Conservation (phyloP, 140 eudicot genomes). For the Ambrosia hybrid region DNA sequence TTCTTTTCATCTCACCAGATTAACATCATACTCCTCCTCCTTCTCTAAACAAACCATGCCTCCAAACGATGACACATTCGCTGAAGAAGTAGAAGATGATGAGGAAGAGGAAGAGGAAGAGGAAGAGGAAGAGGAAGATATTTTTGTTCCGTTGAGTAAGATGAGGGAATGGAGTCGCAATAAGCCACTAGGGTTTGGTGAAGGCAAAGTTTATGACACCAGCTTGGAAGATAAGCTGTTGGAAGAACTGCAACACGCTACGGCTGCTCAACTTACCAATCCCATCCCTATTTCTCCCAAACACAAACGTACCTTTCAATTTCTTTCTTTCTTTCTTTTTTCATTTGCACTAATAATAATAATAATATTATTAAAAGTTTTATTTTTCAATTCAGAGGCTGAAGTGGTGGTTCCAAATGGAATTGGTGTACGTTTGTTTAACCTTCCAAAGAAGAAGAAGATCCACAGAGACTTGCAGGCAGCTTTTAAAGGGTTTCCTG, state of each 20-base stretch:
- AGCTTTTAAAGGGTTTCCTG: conserved; percentile 75
- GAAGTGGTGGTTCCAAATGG: conserved; percentile 40
- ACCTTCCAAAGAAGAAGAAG: conserved; percentile 93
- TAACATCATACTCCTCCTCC: too few species aligned
- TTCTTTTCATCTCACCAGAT: too few species aligned
- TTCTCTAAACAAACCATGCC: too few species aligned
- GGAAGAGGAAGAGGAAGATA: conserved; percentile 56
- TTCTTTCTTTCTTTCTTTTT: too few species aligned
- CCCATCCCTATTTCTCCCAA: conserved; percentile 31
- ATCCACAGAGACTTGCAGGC: conserved; percentile 63
- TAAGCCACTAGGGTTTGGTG: conserved; percentile 86
- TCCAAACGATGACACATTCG: too few species aligned
- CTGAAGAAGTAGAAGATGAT: conserved; percentile 5
- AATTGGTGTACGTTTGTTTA: conserved; percentile 67
- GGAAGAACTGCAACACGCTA: conserved; percentile 78
- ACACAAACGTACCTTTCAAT: conserved; percentile 43
- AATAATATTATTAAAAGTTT: too few species aligned
- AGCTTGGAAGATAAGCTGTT: conserved; percentile 71
- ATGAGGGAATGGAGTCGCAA: conserved; percentile 64
- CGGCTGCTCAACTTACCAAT: conserved; percentile 71
- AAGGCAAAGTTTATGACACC: conserved; percentile 88
- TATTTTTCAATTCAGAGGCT: too few species aligned
- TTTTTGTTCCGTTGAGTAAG: conserved; percentile 50
- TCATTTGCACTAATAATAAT: not conserved
- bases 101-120: conserved; percentile 52